Evolutionary conservation across 306 rosid species (phyloP), one percentile per base, ranked within the genome.

Genomic region (Arachis hypogaea): DNA sequence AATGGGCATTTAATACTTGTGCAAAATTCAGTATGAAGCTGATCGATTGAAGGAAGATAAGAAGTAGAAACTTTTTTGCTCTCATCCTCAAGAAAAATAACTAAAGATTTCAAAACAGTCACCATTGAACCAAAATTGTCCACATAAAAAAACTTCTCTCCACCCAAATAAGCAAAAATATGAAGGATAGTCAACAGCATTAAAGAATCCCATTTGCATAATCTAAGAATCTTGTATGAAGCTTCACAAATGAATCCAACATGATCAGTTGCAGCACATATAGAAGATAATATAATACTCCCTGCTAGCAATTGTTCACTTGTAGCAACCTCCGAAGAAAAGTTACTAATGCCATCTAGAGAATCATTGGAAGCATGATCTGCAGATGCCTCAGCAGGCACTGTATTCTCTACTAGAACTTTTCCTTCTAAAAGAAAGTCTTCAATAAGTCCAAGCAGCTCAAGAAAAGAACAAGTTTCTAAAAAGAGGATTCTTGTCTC

Each of bases 101-200:
- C 86, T 49, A 93, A 33, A 41, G 98, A 91, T 76, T 87, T 91
- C 85, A 91, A 56, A 57, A 88, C 91, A 41, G 81, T 81, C 82
- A 77, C 77, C 80, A 77, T 38, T 62, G 82, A 81, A 73, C 78
- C 68, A 71, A 64, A 83, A 74, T 66, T 77, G 44, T 80, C 77
- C 38, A 36, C 7, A 66, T 52, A 60, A 57, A 93, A 86, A 79
- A 79, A 81, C 81, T 86, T 79, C 40, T 81, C 84, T 47, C 92
- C 92, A 22, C 92, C 88, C 75, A 91, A 45, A 83, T 86, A 78
- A 69, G 94, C 91, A 89, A 87, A 93, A 59, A 84, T 68, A 81
- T 89, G 97, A 65, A 91, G 91, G 55, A 93, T 74, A 22, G 81
- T 88, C 69, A 88, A 83, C 83, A 79, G 71, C 82, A 82, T 43